These are phyloP conservation scores for Lagenaria siceraria DNA, from an alignment of 306 rosid species.

Conservation along the genomic window DNA sequence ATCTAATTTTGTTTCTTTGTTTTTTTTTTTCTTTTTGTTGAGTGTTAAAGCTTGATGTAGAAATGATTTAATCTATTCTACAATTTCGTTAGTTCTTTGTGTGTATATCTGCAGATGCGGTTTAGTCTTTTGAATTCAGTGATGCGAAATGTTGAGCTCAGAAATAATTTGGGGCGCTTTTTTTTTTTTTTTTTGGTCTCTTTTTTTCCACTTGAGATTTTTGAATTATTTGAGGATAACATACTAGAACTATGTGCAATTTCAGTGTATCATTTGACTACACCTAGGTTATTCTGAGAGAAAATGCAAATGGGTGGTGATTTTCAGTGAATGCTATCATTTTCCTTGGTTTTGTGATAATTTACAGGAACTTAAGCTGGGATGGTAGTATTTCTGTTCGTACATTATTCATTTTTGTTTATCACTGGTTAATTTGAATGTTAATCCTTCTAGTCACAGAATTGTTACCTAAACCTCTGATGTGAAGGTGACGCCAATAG, in stretches of 20 bases:
- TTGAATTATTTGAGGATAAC: background rate
- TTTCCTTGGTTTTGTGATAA: background rate
- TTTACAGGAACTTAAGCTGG: background rate
- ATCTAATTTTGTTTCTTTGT: background rate
- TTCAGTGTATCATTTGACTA: background rate
- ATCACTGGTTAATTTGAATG: background rate
- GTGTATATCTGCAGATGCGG: background rate
- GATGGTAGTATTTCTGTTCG: background rate
- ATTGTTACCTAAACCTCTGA: background rate
- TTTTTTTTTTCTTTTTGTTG: background rate
- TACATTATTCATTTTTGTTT: background rate
- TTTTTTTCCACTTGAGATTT: background rate
- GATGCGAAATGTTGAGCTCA: background rate
- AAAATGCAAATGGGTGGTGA: background rate
- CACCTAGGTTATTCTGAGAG: background rate
- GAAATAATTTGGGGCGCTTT: background rate
- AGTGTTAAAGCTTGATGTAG: background rate
- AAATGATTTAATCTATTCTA: background rate
- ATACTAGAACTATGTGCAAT: background rate
- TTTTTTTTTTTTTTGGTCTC: no score
- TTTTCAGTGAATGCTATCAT: background rate
- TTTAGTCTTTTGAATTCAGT: background rate
- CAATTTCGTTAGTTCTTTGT: background rate
- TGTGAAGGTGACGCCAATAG: background rate
- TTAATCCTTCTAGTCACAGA: background rate